Base-by-base conservation (phyloP, 768 basidiomycete genomes). In the Boletus vermiculosoides region DNA sequence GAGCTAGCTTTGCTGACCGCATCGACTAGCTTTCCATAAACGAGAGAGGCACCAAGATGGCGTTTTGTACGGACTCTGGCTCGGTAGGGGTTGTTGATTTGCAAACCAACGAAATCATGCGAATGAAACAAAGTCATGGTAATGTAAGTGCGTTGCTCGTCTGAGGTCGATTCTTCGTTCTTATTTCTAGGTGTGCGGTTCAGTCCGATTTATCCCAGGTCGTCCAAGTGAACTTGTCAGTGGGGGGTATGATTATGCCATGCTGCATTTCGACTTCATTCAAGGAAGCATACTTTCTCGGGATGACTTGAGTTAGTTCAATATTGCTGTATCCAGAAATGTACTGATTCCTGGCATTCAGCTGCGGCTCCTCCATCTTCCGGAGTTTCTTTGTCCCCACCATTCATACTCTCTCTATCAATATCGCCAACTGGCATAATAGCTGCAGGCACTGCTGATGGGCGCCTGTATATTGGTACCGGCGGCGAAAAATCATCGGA, bases 361-460 rank as follows among this genome's bases (percentile, higher is more conserved):
- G 58, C 61, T 79, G 82, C 77, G 9, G 62, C 78, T 5, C 70
- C 75, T 4, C 71, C 77, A 36, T 70, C 74, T 13, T 76, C 76
- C 0, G 82, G 81, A 1, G 76, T 87, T 56, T 77, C 83, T 0
- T 72, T 92, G 25, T 84, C 89, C 2, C 90, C 90, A 1, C 88
- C 90, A 1, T 94, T 92, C 66, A 72, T 92, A 50, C 77, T 84
- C 68, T 86, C 81, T 23, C 72, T 82, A 41, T 77, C 87, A 1
- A 66, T 92, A 30, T 85, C 86, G 4, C 55, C 77, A 0, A 77
- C 73, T 5, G 90, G 87, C 0, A 65, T 84, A 33, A 66, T 92
- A 18, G 88, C 84, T 15, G 87, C 83, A 7, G 85, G 88, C 6
- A 88, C 85, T 1, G 91, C 89, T 10, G 88, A 92, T 66, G 91